These are phyloP conservation scores for Elasticomyces elasticus DNA, from an alignment of 495 filamentous ascomycete genomes.

Conservation along the genomic window DNA sequence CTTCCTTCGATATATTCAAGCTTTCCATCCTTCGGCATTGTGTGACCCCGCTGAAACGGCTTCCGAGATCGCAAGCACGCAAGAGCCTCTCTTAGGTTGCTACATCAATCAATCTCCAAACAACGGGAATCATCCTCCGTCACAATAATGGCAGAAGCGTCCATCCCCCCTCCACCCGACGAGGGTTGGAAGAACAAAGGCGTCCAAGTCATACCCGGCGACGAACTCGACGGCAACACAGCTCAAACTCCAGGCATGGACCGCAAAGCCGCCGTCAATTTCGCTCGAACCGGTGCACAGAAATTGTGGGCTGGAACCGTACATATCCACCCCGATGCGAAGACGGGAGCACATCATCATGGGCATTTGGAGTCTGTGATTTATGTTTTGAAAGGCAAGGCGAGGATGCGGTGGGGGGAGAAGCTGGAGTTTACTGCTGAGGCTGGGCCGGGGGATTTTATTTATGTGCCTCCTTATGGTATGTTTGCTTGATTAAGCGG, in stretches of 20 bases:
- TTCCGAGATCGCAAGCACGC: no score
- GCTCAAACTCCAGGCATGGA: constrained; percentile 31
- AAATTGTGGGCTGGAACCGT: constrained; percentile 36
- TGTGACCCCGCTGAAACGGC: no score
- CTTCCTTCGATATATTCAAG: no score
- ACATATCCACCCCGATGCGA: constrained; percentile 32
- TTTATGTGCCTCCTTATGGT: constrained; percentile 33
- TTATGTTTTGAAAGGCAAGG: constrained; percentile 32
- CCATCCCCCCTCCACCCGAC: constrained; percentile 5
- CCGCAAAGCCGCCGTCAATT: constrained; percentile 32
- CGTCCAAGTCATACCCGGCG: constrained; percentile 31
- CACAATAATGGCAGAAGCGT: constrained; percentile 10
- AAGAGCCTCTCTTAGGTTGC: neutral
- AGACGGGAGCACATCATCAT: constrained; percentile 35
- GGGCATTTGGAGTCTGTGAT: constrained; percentile 34
- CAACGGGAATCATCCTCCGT: no score
- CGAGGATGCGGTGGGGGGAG: constrained; percentile 35
- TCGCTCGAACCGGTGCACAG: constrained; percentile 32
- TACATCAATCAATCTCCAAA: neutral
- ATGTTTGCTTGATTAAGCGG: constrained; percentile 16
- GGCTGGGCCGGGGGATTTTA: constrained; percentile 36
- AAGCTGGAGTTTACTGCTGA: constrained; percentile 33
- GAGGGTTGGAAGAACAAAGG: constrained; percentile 31
- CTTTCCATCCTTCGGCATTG: no score
- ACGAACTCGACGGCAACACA: constrained; percentile 30